Evolutionary conservation across 2,329 filamentous ascomycete genomes (phyloP), one percentile per base, ranked within the genome.

Genomic region (Trichoderma sp.): DNA sequence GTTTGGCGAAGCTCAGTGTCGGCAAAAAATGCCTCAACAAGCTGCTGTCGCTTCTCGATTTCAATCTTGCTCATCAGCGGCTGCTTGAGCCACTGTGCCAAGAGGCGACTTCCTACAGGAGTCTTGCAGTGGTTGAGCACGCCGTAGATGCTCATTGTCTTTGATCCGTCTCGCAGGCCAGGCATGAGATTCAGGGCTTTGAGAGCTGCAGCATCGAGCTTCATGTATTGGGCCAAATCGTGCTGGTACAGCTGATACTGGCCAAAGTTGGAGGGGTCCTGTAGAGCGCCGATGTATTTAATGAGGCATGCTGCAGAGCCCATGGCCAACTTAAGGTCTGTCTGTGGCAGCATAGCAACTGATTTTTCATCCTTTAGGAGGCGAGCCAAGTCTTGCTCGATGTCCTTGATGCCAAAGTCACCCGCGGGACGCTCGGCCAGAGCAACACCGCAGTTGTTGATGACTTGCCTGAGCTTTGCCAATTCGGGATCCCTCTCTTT

Each of bases 221-320:
- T 99, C 96, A 99, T 99, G 79, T 93, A 99, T 76, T 99, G 94
- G 2, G 94, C 91, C 56, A 99, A 83, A 77, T 99, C 96, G 79
- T 99, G 96, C 80, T 99, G 96, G 77, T 98, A 99, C 19, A 99
- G 87, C 79, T 95, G 93, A 77, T 96, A 99, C 77, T 99, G 95
- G 3, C 96, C 96, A 79, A 97, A 98, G 80, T 99, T 99, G 68
- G 92, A 93, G 1, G 92, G 84, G 77, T 99, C 96, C 35, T 96
- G 92, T 81, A 99, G 87, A 43, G 96, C 90, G 43, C 92, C 91
- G 3, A 99, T 87, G 74, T 99, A 99, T 78, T 95, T 97, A 83
- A 99, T 97, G 74, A 99, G 82, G 8, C 95, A 93, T 6, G 96
- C 91, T 0, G 96, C 94, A 35, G 96, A 93, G 16, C 94, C 94